These are phyloP conservation scores for Alnus rubra DNA, from an alignment of 306 rosid genomes.

Conservation along the genomic window DNA sequence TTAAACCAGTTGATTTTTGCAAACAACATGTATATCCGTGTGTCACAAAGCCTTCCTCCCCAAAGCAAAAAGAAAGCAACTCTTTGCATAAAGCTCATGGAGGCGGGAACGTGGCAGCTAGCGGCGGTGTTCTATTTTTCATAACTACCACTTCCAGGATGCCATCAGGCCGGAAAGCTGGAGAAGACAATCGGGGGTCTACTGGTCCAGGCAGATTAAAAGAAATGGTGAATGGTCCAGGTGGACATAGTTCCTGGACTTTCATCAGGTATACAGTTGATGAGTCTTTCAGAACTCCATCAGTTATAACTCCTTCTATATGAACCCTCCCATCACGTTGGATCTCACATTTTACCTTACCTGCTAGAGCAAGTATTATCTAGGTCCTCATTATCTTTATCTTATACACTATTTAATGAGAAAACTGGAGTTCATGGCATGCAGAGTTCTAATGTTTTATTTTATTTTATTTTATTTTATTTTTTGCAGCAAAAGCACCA, in stretches of 20 bases:
- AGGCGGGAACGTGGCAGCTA: constrained; percentile 25
- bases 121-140: constrained; percentile 28
- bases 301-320: constrained; percentile 52
- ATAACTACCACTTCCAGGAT: constrained; percentile 51
- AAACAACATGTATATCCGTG: neutral
- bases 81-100: neutral
- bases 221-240: constrained; percentile 52
- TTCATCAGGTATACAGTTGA: constrained; percentile 38
- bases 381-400: neutral
- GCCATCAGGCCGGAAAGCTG: constrained; percentile 51
- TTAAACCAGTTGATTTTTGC: neutral
- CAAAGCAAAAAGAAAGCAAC: neutral
- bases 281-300: constrained; percentile 34
- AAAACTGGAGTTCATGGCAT: constrained; percentile 6
- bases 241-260: constrained; percentile 54
- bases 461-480: neutral
- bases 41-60: neutral
- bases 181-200: constrained; percentile 54
- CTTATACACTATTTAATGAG: neutral
- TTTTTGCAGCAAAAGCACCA: neutral
- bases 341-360: constrained; percentile 45
- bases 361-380: constrained; percentile 26
- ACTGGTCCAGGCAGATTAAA: constrained; percentile 60
- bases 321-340: constrained; percentile 49
- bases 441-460: neutral